These are phyloP conservation scores for Lunularia cruciata DNA, from an alignment of 225 moss, liverwort and hornwort species.

Conservation along the genomic window DNA sequence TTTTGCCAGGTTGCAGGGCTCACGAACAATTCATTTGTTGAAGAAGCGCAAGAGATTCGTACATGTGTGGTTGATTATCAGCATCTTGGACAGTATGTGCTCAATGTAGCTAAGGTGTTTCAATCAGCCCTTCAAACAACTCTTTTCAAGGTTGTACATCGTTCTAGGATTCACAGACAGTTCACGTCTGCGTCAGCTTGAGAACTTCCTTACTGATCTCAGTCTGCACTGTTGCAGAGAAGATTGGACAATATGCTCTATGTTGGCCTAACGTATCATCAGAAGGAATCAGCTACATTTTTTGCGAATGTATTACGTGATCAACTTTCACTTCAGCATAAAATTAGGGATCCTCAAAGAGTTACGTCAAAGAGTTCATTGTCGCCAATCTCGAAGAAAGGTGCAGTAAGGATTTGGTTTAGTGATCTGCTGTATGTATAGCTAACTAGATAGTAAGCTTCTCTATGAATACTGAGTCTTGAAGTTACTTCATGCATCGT, in stretches of 20 bases:
- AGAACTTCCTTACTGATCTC: background rate
- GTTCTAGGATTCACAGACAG: too few species aligned
- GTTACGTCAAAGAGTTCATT: background rate
- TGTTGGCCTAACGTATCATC: conserved; percentile 46
- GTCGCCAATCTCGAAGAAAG: too few species aligned
- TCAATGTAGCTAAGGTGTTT: conserved; percentile 43
- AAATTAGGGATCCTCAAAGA: conserved; percentile 9
- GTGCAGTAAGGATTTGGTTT: too few species aligned
- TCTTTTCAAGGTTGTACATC: background rate
- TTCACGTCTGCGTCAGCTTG: background rate
- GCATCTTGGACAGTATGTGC: conserved; percentile 29
- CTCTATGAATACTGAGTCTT: too few species aligned
- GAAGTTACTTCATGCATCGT: too few species aligned
- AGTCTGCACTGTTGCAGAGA: conserved; percentile 8
- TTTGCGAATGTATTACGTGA: conserved; percentile 28
- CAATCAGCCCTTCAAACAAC: background rate
- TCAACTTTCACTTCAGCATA: conserved; percentile 34
- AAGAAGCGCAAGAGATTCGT: conserved; percentile 36
- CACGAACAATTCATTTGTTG: conserved; percentile 43
- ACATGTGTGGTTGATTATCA: conserved; percentile 32
- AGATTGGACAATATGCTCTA: conserved; percentile 51
- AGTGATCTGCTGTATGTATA: too few species aligned
- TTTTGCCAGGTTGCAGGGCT: conserved; percentile 42
- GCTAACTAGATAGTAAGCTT: too few species aligned
- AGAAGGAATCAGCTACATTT: conserved; percentile 33